Conservation (phyloP, 1,284 basidiomycete genomes). For the Mycosarcoma maydis region DNA sequence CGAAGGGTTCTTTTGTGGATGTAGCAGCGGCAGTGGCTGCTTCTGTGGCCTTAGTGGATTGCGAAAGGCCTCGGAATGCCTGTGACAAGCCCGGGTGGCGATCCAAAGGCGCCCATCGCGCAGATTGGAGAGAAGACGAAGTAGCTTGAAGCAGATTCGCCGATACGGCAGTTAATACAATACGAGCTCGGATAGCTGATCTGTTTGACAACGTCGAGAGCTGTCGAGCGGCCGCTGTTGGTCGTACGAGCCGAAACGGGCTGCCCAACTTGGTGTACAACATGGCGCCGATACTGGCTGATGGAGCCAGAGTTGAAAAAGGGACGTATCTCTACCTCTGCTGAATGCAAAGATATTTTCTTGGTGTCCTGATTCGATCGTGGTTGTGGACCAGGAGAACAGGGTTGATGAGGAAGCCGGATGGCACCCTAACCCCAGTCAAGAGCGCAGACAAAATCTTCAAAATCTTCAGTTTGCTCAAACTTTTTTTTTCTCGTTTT, state of each 20-base stretch:
- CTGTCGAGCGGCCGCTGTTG: slow-evolving; percentile 20
- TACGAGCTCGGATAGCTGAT: slow-evolving; percentile 12
- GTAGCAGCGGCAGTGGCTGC: slow-evolving; percentile 20
- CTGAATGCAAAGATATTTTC: too few relatives aligned
- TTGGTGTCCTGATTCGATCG: too few relatives aligned
- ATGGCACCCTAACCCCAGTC: too few relatives aligned
- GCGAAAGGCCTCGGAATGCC: slow-evolving; percentile 19
- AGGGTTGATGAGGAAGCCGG: too few relatives aligned
- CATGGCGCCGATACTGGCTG: slow-evolving; percentile 18
- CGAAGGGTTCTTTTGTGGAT: background rate
- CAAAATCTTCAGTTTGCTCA: slow-evolving; percentile 20
- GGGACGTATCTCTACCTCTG: too few relatives aligned
- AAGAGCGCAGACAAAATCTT: too few relatives aligned
- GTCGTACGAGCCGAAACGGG: slow-evolving; percentile 27
- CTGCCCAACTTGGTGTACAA: slow-evolving; percentile 33
- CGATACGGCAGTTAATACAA: slow-evolving; percentile 1
- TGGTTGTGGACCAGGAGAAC: too few relatives aligned
- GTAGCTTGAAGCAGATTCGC: slow-evolving; percentile 1
- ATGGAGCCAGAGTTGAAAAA: background rate
- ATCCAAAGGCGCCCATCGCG: slow-evolving; percentile 1
- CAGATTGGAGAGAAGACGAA: background rate
- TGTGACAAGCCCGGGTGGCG: slow-evolving; percentile 9
- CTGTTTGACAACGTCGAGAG: slow-evolving; percentile 25
- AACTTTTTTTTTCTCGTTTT: slow-evolving; percentile 6
- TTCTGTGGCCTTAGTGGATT: slow-evolving; percentile 13